Conservation (phyloP, 805 yeast species). For the Pichia membranifaciens region DNA sequence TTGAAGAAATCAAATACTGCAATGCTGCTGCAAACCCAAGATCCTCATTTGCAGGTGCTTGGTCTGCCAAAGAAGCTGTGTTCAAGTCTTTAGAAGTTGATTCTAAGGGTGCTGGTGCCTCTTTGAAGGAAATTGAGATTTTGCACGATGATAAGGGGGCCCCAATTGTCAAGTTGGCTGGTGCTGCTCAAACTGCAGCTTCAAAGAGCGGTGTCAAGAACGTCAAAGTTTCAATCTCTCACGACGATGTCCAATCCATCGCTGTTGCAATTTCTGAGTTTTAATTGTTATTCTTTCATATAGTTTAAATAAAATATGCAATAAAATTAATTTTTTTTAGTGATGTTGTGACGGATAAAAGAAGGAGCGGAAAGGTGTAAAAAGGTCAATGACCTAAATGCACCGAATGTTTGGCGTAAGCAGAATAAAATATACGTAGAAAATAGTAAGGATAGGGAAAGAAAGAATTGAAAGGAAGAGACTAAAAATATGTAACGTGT, state of each 20-base stretch:
- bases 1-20: slow-evolving; percentile 75
- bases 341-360: too few relatives aligned
- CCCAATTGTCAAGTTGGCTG: slow-evolving; percentile 73
- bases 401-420: too few relatives aligned
- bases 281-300: slow-evolving; percentile 24
- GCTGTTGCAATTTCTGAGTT: slow-evolving; percentile 85
- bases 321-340: too few relatives aligned
- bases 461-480: background rate
- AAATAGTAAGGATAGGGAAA: background rate
- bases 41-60: slow-evolving; percentile 93
- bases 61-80: slow-evolving; percentile 99
- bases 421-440: too few relatives aligned
- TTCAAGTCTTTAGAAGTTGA: slow-evolving; percentile 90
- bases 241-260: slow-evolving; percentile 94
- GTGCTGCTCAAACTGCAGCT: slow-evolving; percentile 75
- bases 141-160: slow-evolving; percentile 66
- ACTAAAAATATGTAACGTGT: background rate
- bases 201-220: slow-evolving; percentile 56
- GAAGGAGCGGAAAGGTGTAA: too few relatives aligned
- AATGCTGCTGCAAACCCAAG: slow-evolving; percentile 64
- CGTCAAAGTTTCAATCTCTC: slow-evolving; percentile 88
- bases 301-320: too few relatives aligned
- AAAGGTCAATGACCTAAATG: too few relatives aligned
- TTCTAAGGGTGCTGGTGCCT: slow-evolving; percentile 92
- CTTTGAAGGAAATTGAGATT: slow-evolving; percentile 87